phyloP scores from a whole-genome alignment of 2,329 filamentous ascomycete species.

The Escovopsis sp. region DNA sequence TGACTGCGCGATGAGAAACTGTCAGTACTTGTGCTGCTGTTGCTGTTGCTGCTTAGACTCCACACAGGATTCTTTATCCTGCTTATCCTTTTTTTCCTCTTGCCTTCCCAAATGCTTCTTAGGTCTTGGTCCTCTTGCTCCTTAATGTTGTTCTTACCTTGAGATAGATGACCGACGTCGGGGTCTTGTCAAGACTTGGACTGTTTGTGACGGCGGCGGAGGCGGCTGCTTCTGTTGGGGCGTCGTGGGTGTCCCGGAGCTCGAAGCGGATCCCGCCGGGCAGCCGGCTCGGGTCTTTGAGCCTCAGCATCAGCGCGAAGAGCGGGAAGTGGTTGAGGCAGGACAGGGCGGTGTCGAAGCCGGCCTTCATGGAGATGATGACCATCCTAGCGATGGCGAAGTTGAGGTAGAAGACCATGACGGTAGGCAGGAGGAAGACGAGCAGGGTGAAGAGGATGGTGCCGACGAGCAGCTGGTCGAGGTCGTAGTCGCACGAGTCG shows the following conservation, averaged over 20 bases:
- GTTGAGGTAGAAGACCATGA: constrained; percentile 91
- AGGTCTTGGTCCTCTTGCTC: no score
- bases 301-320: constrained; percentile 87
- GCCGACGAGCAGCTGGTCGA: constrained; percentile 89
- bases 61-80: no score
- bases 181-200: constrained; percentile 31
- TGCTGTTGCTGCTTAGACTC: no score
- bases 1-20: no score
- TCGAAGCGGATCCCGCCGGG: constrained; percentile 83
- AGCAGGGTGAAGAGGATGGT: constrained; percentile 93
- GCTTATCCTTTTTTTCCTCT: no score
- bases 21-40: no score
- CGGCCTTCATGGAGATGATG: constrained; percentile 85
- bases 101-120: no score
- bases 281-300: constrained; percentile 82
- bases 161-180: constrained; percentile 71
- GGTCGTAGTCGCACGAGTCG: constrained; percentile 95
- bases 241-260: constrained; percentile 55
- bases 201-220: constrained; percentile 19
- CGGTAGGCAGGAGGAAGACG: constrained; percentile 87
- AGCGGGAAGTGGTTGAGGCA: constrained; percentile 95
- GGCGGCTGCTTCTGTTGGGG: constrained; percentile 26
- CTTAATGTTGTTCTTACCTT: no score
- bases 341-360: constrained; percentile 79
- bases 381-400: constrained; percentile 90